Evolutionary conservation across 441 rosid genomes (phyloP).

Genomic region (Syzygium malaccense): DNA sequence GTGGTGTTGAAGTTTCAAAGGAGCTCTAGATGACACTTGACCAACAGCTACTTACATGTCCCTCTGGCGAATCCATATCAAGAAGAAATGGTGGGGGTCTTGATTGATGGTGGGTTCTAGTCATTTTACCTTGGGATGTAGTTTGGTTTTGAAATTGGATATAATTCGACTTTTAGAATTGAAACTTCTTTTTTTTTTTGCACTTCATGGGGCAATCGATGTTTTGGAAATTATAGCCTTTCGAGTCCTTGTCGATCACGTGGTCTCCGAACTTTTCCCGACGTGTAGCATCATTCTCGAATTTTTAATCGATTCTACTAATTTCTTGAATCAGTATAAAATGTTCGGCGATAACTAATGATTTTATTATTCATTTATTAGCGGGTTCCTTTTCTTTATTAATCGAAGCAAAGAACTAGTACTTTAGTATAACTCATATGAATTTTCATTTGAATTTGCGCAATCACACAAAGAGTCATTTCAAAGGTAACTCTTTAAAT

Average conservation of each 20-base stretch:
- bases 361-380: no score
- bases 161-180: neutral
- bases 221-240: neutral
- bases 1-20: neutral
- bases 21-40: neutral
- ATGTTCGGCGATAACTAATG: neutral
- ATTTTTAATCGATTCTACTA: neutral
- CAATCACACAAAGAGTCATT: neutral
- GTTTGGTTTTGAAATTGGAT: neutral
- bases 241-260: neutral
- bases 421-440: neutral
- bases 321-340: neutral
- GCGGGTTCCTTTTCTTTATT: neutral
- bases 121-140: neutral
- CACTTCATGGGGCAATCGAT: neutral
- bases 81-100: neutral
- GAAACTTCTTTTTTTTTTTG: rapidly evolving
- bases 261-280: neutral
- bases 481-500: neutral
- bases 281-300: neutral
- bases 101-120: neutral
- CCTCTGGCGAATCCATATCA: neutral
- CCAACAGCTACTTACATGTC: neutral
- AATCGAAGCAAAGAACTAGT: neutral
- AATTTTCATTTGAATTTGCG: neutral